A percentile compares a stretch with the other conserved stretches of the same genome.
Evolutionary conservation across 305 asterid species (phyloP).

Genomic region (Rubia peregrina): DNA sequence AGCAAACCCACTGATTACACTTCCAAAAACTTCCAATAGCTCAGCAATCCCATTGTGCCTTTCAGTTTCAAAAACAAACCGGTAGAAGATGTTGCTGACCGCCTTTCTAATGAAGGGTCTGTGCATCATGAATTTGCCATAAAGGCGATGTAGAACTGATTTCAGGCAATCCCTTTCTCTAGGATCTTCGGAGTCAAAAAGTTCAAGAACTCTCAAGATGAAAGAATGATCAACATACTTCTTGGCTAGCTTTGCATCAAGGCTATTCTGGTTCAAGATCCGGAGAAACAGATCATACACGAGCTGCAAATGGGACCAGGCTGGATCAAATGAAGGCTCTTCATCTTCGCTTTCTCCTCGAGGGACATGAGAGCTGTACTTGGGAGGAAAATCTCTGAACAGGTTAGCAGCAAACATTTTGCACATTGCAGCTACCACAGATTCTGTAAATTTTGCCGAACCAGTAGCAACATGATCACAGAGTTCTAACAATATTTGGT

Average conservation of each 20-base stretch:
- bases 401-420: slow-evolving; percentile 37
- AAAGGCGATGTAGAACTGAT: slow-evolving; percentile 38
- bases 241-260: slow-evolving; percentile 37
- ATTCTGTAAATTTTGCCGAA: slow-evolving; percentile 32
- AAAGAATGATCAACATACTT: slow-evolving; percentile 32
- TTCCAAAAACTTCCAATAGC: slow-evolving; percentile 38
- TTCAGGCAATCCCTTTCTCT: slow-evolving; percentile 40
- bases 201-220: slow-evolving; percentile 28
- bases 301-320: slow-evolving; percentile 44
- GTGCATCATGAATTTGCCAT: slow-evolving; percentile 44
- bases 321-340: slow-evolving; percentile 41
- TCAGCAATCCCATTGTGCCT: slow-evolving; percentile 39
- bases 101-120: slow-evolving; percentile 39
- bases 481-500: slow-evolving; percentile 33
- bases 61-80: slow-evolving; percentile 37
- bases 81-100: slow-evolving; percentile 33
- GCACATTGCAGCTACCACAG: slow-evolving; percentile 37
- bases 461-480: slow-evolving; percentile 36
- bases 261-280: slow-evolving; percentile 23
- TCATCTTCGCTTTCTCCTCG: slow-evolving; percentile 40
- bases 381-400: slow-evolving; percentile 41
- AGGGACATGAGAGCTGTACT: slow-evolving; percentile 21
- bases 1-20: slow-evolving; percentile 44
- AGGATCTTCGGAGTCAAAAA: slow-evolving; percentile 41
- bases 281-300: slow-evolving; percentile 36